Evolutionary conservation across 2,329 filamentous ascomycete genomes (phyloP).

Genomic region (Colletotrichum sp.): DNA sequence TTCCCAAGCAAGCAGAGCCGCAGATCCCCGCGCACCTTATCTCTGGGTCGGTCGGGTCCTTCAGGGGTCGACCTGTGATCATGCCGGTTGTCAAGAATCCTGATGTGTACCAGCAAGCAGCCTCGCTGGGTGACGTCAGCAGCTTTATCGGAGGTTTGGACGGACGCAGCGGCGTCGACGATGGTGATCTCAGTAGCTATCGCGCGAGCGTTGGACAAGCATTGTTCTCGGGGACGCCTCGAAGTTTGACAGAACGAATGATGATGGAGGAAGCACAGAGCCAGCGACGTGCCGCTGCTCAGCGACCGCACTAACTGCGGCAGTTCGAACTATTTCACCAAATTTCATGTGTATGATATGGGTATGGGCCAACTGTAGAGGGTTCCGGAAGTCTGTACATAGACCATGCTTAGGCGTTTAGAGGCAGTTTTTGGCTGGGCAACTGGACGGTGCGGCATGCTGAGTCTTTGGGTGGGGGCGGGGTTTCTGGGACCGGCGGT

Average conservation of each 20-base stretch:
- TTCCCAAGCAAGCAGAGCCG: conserved; percentile 33
- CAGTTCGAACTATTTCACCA: neutral
- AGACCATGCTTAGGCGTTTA: conserved; percentile 16
- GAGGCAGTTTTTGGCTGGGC: conserved; percentile 4
- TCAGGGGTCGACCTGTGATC: conserved; percentile 56
- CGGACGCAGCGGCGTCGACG: conserved; percentile 54
- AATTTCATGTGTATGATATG: conserved; percentile 9
- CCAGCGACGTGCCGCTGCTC: conserved; percentile 24
- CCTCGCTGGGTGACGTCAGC: conserved; percentile 51
- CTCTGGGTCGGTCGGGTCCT: conserved; percentile 55
- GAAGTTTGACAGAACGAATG: conserved; percentile 53
- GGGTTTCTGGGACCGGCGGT: conserved; percentile 2
- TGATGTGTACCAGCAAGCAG: conserved; percentile 53
- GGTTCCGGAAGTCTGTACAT: conserved; percentile 17
- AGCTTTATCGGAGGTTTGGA: conserved; percentile 60
- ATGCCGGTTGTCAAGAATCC: conserved; percentile 57
- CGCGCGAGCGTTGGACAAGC: conserved; percentile 43
- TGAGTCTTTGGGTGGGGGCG: neutral
- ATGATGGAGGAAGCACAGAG: conserved; percentile 52
- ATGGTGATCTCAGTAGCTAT: conserved; percentile 48
- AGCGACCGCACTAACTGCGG: conserved; percentile 11
- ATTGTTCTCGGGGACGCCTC: conserved; percentile 48
- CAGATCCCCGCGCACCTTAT: conserved; percentile 26
- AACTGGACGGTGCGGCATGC: conserved; percentile 13
- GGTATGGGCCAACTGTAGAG: conserved; percentile 14